Conservation (phyloP, 768 basidiomycete species). For the Gymnopilus junonius region DNA sequence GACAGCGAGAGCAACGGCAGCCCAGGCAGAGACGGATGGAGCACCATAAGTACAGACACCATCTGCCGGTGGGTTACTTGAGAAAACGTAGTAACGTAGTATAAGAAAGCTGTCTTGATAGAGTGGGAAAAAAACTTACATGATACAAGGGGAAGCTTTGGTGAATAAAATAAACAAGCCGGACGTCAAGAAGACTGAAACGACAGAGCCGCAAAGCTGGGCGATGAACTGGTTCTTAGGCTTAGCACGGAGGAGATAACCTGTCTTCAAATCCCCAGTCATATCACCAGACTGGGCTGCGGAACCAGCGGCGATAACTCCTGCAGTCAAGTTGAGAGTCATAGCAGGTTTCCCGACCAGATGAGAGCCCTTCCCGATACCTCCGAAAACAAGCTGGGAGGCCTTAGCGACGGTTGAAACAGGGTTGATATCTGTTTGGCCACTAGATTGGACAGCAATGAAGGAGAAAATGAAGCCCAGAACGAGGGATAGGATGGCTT, state of each 20-base stretch:
- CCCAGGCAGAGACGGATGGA: conserved; percentile 61
- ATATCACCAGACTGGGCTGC: conserved; percentile 65
- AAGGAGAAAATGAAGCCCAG: conserved; percentile 71
- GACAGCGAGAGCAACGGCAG: conserved; percentile 58
- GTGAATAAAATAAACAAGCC: conserved; percentile 68
- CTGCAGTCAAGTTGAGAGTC: conserved; percentile 54
- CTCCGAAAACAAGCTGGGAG: conserved; percentile 69
- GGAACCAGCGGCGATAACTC: conserved; percentile 57
- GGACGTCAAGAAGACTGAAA: conserved; percentile 61
- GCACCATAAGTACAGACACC: conserved; percentile 55
- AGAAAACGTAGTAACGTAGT: not conserved
- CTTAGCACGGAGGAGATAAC: conserved; percentile 67
- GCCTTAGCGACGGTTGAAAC: conserved; percentile 65
- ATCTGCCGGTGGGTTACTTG: conserved; percentile 31
- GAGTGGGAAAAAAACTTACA: conserved; percentile 31
- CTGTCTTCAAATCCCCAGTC: conserved; percentile 73
- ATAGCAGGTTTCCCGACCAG: conserved; percentile 39
- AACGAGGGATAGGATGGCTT: conserved; percentile 58
- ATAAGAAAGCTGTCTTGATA: not conserved
- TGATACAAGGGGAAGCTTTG: conserved; percentile 64
- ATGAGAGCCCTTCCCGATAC: conserved; percentile 53
- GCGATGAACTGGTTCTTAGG: conserved; percentile 67
- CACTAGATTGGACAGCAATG: conserved; percentile 64
- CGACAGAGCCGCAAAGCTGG: conserved; percentile 59
- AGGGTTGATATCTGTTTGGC: conserved; percentile 66